A percentile compares a stretch with the other conserved stretches of the same genome.
phyloP scores from a whole-genome alignment of 2,329 filamentous ascomycete species.

The Arthrinium puccinioides region DNA sequence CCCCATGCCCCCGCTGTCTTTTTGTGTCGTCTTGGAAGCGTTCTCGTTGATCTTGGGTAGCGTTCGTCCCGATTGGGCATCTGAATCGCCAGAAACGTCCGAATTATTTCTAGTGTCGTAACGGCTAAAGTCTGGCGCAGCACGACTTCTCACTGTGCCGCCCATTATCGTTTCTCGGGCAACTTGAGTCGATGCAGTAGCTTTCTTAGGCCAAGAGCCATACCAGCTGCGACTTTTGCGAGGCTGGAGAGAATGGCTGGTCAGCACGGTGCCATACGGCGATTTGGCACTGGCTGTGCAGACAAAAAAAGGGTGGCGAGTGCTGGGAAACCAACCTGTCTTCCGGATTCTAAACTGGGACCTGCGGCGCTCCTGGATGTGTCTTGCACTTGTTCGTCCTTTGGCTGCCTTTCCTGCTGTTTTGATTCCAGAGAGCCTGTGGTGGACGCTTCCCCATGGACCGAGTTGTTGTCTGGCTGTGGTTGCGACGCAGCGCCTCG shows the following conservation, averaged over 20 bases:
- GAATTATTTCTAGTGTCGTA: conserved; percentile 37
- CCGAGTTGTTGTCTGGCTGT: neutral
- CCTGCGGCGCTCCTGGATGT: too few species aligned
- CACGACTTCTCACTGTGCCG: conserved; percentile 40
- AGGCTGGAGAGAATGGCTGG: too few species aligned
- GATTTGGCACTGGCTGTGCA: too few species aligned
- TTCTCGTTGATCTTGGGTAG: conserved; percentile 17
- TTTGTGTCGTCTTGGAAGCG: neutral
- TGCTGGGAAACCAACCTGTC: conserved; percentile 4
- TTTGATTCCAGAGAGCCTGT: too few species aligned
- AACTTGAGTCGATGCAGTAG: conserved; percentile 45
- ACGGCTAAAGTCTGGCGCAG: conserved; percentile 40
- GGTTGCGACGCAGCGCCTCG: conserved; percentile 7
- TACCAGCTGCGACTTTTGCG: conserved; percentile 55
- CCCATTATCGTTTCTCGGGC: conserved; percentile 55
- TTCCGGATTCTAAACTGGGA: neutral
- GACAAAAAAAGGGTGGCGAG: too few species aligned
- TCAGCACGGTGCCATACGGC: too few species aligned
- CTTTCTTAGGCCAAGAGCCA: conserved; percentile 53
- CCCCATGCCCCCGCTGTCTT: too few species aligned
- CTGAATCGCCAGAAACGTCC: conserved; percentile 23
- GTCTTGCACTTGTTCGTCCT: too few species aligned
- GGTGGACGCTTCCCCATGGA: conserved; percentile 6
- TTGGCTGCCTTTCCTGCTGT: too few species aligned
- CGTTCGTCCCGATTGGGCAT: conserved; percentile 20